Evolutionary conservation across 257 asterid genomes (phyloP), one percentile per base, ranked within the genome.

Genomic region (Solanum gandarillasii): DNA sequence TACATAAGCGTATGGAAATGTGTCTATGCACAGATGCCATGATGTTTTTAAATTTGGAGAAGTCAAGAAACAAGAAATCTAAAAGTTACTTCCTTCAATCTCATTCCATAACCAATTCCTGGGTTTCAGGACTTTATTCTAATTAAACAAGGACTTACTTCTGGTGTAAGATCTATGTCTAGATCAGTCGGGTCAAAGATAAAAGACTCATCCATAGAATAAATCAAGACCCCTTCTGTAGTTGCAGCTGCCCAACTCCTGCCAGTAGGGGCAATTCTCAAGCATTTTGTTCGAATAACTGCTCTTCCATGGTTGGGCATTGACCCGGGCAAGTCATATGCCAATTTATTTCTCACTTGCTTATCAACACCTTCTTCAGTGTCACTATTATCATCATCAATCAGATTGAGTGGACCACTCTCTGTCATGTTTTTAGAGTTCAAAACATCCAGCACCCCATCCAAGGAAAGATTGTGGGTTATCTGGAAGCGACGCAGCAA

Each of bases 191-290:
- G 99, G 89, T 97, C 99, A 88, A 97, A 95, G 89, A 97, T 96
- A 87, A 95, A 94, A 86, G 98, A 92, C 82, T 96, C 99, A 39
- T 97, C 99, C 98, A 97, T 95, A 60, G 98, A 92, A 89, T 96
- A 97, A 74, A 97, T 21, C 89, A 95, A 87, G 55, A 97, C 99
- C 81, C 99, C 99, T 92, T 97, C 99, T 32, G 99, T 96, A 48
- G 99, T 97, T 84, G 99, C 99, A 84, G 99, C 99, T 72, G 99
- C 98, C 98, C 98, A 97, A 89, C 93, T 96, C 86, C 98, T 93
- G 71, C 99, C 99, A 62, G 99, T 97, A n/a, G 99, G 99, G 72
- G 99, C 95, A 84, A 97, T 95, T 89, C 93, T 95, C 89, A 97
- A 91, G 92, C 98, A 95, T 93, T 94, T 97, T 55, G 99, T 92